Conservation (phyloP, 2,329 filamentous ascomycete species). For the Botrytis elliptica region DNA sequence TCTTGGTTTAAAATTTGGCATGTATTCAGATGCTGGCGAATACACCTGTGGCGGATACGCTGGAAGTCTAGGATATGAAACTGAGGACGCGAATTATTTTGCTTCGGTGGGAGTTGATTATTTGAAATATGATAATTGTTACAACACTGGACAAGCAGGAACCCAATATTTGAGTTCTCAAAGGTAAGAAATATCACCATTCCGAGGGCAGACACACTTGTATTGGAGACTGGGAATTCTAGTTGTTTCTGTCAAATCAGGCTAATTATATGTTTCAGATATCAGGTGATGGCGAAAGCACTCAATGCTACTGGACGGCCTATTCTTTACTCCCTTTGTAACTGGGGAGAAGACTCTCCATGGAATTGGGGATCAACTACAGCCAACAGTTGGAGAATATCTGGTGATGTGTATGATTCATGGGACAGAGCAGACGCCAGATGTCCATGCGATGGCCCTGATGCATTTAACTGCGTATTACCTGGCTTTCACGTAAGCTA, state of each 20-base stretch:
- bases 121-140: slow-evolving; percentile 58
- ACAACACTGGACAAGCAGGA: slow-evolving; percentile 53
- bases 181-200: slow-evolving; percentile 35
- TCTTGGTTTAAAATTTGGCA: slow-evolving; percentile 51
- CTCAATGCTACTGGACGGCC: slow-evolving; percentile 41
- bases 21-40: slow-evolving; percentile 50
- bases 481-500: slow-evolving; percentile 33
- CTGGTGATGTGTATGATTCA: slow-evolving; percentile 42
- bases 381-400: slow-evolving; percentile 43
- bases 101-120: slow-evolving; percentile 54
- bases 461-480: slow-evolving; percentile 36
- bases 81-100: slow-evolving; percentile 51
- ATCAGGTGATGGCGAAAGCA: slow-evolving; percentile 40
- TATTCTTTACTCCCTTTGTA: slow-evolving; percentile 43
- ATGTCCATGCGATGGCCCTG: slow-evolving; percentile 43
- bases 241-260: not conserved
- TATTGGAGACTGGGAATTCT: not conserved
- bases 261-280: slow-evolving; percentile 29
- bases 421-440: slow-evolving; percentile 44
- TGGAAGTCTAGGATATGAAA: slow-evolving; percentile 50
- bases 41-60: slow-evolving; percentile 44
- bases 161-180: slow-evolving; percentile 42
- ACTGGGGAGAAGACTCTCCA: slow-evolving; percentile 52
- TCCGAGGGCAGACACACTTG: not conserved
- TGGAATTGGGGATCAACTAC: slow-evolving; percentile 41